Evolutionary conservation across 2,329 filamentous ascomycete species (phyloP), one percentile per base, ranked within the genome.

Genomic region (Diplodia mutila): DNA sequence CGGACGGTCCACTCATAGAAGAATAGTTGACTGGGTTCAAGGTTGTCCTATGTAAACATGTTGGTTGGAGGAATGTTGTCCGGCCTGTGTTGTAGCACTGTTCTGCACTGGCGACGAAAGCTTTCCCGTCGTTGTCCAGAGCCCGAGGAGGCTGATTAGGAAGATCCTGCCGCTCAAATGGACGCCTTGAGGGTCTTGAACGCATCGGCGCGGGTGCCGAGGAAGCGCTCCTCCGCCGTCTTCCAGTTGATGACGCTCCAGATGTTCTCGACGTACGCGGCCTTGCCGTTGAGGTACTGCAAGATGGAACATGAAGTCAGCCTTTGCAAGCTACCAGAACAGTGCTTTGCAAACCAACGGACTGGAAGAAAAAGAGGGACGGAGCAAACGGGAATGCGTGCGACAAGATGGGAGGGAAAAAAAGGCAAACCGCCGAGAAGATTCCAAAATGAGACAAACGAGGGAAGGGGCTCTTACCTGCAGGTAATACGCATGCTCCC

Each of bases 401-500:
- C 3, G 32, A 12, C 32, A 34, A 34, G 1, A 34, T 12, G 32
- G 32, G 11, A 12, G 12, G 11, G 39, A n/a, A 8, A 46, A n/a
- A n/a, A 4, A n/a, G 8, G 11, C 6, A 34, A 34, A 34, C 11
- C 29, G 29, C 29, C 29, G 5, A 32, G 29, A 32, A 32, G 29
- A 32, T 32, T 5, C 29, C 29, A 32, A 8, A 32, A 32, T 8
- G 29, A 8, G 29, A 32, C n/a, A 32, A 32, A 8, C 29, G 29
- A 32, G 29, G 29, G 11, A 12, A 34, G 32, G 29, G 7, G 3
- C 11, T 5, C 42, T 72, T 69, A 89, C 88, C 84, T 92, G 92
- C 21, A 96, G 81, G 76, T 97, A 97, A 77, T 96, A 97, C 0
- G 93, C 93, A 81, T 97, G 93, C 82, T 97, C 93, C 93, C 92